These are phyloP conservation scores for Diaporthe batatas DNA, from an alignment of 2,329 filamentous ascomycete genomes.

Conservation along the genomic window DNA sequence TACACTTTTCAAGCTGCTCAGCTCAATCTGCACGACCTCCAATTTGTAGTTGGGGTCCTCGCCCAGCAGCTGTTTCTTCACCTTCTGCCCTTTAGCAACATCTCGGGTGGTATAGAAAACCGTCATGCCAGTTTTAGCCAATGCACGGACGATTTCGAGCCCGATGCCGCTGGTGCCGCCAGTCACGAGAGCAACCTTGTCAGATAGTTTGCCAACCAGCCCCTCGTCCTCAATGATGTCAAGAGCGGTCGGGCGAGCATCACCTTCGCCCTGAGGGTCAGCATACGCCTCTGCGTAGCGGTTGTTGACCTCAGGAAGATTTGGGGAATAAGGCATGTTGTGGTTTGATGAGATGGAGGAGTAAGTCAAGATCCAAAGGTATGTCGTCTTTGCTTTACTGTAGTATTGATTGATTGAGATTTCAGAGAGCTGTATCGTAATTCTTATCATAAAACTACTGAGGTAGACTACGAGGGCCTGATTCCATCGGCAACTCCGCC, in stretches of 20 bases:
- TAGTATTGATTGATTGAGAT: neutral
- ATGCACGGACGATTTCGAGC: conserved; percentile 55
- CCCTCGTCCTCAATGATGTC: conserved; percentile 51
- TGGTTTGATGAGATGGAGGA: neutral
- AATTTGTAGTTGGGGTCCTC: conserved; percentile 42
- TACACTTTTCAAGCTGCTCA: conserved; percentile 47
- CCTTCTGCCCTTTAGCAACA: conserved; percentile 46
- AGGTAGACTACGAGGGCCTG: neutral
- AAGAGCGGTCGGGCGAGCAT: conserved; percentile 51
- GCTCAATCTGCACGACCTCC: conserved; percentile 50
- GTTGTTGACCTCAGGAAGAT: neutral
- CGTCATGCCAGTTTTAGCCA: conserved; percentile 57
- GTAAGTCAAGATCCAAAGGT: neutral
- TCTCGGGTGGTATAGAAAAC: conserved; percentile 58
- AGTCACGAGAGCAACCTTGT: conserved; percentile 55
- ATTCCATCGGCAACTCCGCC: neutral
- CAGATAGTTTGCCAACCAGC: conserved; percentile 47
- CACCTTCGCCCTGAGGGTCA: conserved; percentile 48
- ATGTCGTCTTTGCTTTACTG: neutral
- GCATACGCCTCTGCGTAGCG: conserved; percentile 29
- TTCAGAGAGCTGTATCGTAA: neutral
- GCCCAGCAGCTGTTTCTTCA: conserved; percentile 43
- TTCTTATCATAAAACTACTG: neutral
- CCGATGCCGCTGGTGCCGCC: conserved; percentile 55
- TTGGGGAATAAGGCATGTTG: neutral